A percentile compares a stretch with the other conserved stretches of the same genome.
phyloP scores from a whole-genome alignment of 1,284 basidiomycete species.

The Earliella scabrosa region DNA sequence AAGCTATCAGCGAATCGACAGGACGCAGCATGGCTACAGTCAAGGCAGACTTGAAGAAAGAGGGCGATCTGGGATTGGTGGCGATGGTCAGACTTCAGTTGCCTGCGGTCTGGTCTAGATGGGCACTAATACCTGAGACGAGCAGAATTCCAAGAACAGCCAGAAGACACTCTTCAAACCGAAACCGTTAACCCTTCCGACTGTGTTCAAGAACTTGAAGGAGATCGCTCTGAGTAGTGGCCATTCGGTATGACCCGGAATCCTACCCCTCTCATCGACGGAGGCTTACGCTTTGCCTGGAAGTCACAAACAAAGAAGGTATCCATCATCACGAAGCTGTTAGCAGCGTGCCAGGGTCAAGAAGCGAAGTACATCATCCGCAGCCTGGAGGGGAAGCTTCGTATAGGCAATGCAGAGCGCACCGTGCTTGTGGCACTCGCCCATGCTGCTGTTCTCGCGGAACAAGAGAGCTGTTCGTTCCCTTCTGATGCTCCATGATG shows the following conservation, averaged over 20 bases:
- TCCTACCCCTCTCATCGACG: no score
- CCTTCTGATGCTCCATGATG: not conserved
- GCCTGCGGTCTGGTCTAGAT: no score
- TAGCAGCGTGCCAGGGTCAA: slow-evolving; percentile 88
- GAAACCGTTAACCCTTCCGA: slow-evolving; percentile 86
- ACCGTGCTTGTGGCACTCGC: slow-evolving; percentile 90
- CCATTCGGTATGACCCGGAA: slow-evolving; percentile 64
- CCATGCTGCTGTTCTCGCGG: slow-evolving; percentile 83
- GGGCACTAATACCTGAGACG: not conserved
- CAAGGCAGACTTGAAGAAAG: slow-evolving; percentile 92
- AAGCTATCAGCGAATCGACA: slow-evolving; percentile 95
- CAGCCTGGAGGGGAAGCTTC: slow-evolving; percentile 94
- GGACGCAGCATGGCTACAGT: slow-evolving; percentile 84
- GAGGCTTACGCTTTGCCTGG: no score
- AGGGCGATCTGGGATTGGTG: slow-evolving; percentile 95
- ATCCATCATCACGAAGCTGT: slow-evolving; percentile 91
- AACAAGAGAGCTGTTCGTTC: slow-evolving; percentile 53
- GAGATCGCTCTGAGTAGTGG: slow-evolving; percentile 89
- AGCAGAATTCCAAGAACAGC: slow-evolving; percentile 88
- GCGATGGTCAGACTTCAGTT: slow-evolving; percentile 70
- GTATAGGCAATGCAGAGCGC: slow-evolving; percentile 96
- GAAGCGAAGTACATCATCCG: slow-evolving; percentile 97
- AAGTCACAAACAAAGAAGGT: slow-evolving; percentile 97
- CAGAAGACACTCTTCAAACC: slow-evolving; percentile 97
- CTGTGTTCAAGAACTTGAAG: slow-evolving; percentile 85